Evolutionary conservation across 73 alveolate species (phyloP).

Genomic region (Blepharisma stoltei): DNA sequence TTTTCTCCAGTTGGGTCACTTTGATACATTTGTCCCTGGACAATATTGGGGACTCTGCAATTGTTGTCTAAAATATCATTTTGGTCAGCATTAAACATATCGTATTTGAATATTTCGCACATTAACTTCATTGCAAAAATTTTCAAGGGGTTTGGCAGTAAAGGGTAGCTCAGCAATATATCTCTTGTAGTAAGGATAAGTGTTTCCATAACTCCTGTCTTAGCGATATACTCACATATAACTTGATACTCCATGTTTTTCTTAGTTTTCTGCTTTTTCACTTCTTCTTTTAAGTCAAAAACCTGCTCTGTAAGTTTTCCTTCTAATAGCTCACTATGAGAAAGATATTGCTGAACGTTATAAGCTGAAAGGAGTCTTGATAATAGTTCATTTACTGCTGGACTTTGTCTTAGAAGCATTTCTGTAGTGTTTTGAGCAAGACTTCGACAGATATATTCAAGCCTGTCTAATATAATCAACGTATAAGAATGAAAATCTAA

Average conservation of each 20-base stretch:
- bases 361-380: neutral
- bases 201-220: constrained; percentile 1
- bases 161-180: constrained; percentile 5
- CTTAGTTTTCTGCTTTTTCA: neutral
- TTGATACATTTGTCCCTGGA: neutral
- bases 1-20: neutral
- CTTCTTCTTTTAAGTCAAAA: neutral
- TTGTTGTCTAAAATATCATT: neutral
- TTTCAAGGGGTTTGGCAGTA: constrained; percentile 24
- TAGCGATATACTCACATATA: neutral
- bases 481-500: neutral
- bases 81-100: neutral
- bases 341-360: neutral
- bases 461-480: neutral
- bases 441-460: neutral
- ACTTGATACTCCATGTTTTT: constrained; percentile 2
- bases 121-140: constrained; percentile 1
- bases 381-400: neutral
- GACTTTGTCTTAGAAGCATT: neutral
- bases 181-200: constrained; percentile 4
- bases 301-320: neutral
- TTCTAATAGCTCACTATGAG: neutral
- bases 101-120: neutral
- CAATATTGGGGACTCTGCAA: neutral
- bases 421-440: neutral